Evolutionary conservation across 2,329 filamentous ascomycete genomes (phyloP).

Genomic region (Xylariomycetidae sp.): DNA sequence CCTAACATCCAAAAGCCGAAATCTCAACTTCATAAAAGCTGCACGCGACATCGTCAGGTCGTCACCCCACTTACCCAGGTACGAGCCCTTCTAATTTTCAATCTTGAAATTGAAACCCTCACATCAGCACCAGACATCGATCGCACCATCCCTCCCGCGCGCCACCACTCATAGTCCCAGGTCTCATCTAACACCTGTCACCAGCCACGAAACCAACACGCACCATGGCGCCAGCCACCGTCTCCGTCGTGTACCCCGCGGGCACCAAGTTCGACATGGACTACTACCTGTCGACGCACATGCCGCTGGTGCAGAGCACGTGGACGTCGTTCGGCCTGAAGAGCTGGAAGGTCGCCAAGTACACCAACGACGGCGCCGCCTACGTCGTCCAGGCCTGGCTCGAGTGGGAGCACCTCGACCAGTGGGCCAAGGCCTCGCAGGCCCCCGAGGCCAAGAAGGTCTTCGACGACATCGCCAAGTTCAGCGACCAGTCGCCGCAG

Average conservation of each 20-base stretch:
- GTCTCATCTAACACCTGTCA: no score
- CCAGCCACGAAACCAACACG: no score
- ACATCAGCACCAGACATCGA: no score
- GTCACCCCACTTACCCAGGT: no score
- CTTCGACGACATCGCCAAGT: constrained; percentile 29
- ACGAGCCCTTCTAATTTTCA: no score
- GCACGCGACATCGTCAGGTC: no score
- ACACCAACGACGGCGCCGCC: constrained; percentile 15
- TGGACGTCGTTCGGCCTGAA: constrained; percentile 36
- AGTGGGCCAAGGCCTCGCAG: constrained; percentile 15
- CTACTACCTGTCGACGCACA: constrained; percentile 42
- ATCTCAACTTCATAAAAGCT: no score
- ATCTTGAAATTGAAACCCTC: no score
- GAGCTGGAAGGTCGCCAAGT: constrained; percentile 27
- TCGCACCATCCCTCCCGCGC: no score
- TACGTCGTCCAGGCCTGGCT: constrained; percentile 25
- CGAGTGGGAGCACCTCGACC: constrained; percentile 22
- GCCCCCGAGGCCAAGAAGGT: constrained; percentile 12
- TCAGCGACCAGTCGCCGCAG: constrained; percentile 17
- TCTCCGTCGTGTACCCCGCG: constrained; percentile 34
- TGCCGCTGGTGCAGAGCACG: constrained; percentile 34
- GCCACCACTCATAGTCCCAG: no score
- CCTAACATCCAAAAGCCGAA: no score
- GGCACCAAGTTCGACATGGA: constrained; percentile 39
- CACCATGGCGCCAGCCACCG: constrained; percentile 15